phyloP scores from a whole-genome alignment of 2,329 filamentous ascomycete genomes.

The Colletotrichum sp. region DNA sequence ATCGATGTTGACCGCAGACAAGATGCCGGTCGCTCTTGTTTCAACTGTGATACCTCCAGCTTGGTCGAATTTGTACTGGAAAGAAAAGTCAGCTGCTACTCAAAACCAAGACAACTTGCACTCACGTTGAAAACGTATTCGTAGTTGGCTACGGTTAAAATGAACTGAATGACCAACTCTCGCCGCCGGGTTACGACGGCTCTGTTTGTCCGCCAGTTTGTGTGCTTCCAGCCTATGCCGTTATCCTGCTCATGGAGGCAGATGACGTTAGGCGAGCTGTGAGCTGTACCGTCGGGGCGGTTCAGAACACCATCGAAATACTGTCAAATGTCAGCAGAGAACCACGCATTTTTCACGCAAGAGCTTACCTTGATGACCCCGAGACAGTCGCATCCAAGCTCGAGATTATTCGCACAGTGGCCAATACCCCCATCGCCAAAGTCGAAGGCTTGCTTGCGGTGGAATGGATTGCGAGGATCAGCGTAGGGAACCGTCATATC shows the following conservation, averaged over 20 bases:
- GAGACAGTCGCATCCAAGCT: conserved; percentile 43
- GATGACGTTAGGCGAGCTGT: conserved; percentile 61
- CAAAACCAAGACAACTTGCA: accelerated
- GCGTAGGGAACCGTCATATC: conserved; percentile 49
- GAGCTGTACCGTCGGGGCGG: conserved; percentile 56
- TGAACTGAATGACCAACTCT: neutral
- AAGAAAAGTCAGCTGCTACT: neutral
- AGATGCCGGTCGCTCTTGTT: conserved; percentile 69
- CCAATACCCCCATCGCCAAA: conserved; percentile 73
- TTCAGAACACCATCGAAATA: conserved; percentile 57
- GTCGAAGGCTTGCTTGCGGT: conserved; percentile 71
- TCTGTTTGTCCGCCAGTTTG: conserved; percentile 67
- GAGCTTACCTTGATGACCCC: conserved; percentile 54
- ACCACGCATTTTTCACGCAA: neutral
- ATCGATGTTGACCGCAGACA: conserved; percentile 45
- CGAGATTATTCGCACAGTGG: conserved; percentile 68
- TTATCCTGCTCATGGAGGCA: conserved; percentile 74
- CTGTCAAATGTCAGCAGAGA: conserved; percentile 36
- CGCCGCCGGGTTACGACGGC: conserved; percentile 56
- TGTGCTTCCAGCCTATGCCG: conserved; percentile 74
- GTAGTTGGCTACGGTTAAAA: conserved; percentile 63
- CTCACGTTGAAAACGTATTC: conserved; percentile 65
- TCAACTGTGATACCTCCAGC: conserved; percentile 66
- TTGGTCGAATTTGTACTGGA: conserved; percentile 63
- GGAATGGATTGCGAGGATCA: conserved; percentile 50